These are phyloP conservation scores for Xylariaceae sp. DNA, from an alignment of 2,329 filamentous ascomycete species.

Conservation along the genomic window DNA sequence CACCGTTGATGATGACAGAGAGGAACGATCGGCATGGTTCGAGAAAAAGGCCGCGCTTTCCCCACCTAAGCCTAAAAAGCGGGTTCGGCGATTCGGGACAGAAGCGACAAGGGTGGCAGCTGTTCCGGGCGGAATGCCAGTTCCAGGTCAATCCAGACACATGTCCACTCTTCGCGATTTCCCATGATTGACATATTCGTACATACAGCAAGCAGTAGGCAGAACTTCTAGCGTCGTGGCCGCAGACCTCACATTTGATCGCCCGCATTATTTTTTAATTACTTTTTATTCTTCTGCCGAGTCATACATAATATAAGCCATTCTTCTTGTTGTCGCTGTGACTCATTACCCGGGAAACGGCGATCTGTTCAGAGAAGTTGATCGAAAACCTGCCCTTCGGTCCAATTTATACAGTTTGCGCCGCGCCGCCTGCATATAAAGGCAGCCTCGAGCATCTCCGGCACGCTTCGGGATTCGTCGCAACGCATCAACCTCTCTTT, in stretches of 20 bases:
- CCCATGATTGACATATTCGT: too few species aligned
- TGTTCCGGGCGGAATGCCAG: too few species aligned
- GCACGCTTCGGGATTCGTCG: not conserved
- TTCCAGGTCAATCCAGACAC: not conserved
- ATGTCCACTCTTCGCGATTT: not conserved
- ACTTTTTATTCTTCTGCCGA: not conserved
- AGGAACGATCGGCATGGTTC: too few species aligned
- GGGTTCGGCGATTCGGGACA: too few species aligned
- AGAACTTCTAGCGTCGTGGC: constrained; percentile 16
- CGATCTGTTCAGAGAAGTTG: constrained; percentile 29
- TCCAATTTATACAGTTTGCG: not conserved
- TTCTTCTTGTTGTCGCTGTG: constrained; percentile 12
- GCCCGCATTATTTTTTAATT: constrained; percentile 7
- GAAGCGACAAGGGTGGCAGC: too few species aligned
- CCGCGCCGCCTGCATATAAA: constrained; percentile 16
- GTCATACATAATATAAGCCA: constrained; percentile 2
- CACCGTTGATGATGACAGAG: too few species aligned
- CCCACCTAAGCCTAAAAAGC: not conserved
- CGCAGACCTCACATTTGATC: constrained; percentile 8
- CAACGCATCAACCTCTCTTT: not conserved
- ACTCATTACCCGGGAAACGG: constrained; percentile 11
- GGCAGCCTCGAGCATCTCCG: not conserved
- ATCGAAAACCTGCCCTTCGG: constrained; percentile 16
- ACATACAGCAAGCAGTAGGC: too few species aligned
- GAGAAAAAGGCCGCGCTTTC: not conserved